Conservation (phyloP, 2,329 filamentous ascomycete species). For the Diaporthe sp. region DNA sequence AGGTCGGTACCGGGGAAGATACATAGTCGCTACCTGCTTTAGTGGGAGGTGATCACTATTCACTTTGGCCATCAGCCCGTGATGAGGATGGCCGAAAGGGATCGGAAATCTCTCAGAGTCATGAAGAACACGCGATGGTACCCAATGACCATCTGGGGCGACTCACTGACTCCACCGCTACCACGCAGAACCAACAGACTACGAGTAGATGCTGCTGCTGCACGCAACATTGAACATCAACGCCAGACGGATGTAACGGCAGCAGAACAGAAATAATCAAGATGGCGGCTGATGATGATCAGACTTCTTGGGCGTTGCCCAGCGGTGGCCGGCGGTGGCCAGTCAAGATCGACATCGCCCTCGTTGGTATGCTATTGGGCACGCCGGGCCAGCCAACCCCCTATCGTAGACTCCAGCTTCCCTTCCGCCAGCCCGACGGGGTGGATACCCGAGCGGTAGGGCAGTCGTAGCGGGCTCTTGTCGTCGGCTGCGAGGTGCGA, state of each 20-base stretch:
- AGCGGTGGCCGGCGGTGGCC: slow-evolving; percentile 4
- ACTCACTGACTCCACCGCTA: slow-evolving; percentile 27
- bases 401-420: not conserved
- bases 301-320: not conserved
- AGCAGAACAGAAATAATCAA: not conserved
- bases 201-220: slow-evolving; percentile 7
- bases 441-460: slow-evolving; percentile 16
- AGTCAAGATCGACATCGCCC: slow-evolving; percentile 20
- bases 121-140: slow-evolving; percentile 11
- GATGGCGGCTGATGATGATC: slow-evolving; percentile 14
- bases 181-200: not conserved
- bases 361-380: not conserved
- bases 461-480: slow-evolving; percentile 1
- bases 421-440: slow-evolving; percentile 23
- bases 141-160: slow-evolving; percentile 7
- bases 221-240: not conserved
- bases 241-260: slow-evolving; percentile 6
- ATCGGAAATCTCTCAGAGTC: slow-evolving; percentile 27
- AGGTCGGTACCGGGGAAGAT: not conserved
- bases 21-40: not conserved
- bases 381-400: not conserved
- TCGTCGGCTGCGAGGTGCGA: slow-evolving; percentile 17
- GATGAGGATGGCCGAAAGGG: not conserved
- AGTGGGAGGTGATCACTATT: not conserved
- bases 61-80: not conserved